Evolutionary conservation across 1,139 yeast genomes (phyloP).

Genomic region (Yamadazyma triangularis): DNA sequence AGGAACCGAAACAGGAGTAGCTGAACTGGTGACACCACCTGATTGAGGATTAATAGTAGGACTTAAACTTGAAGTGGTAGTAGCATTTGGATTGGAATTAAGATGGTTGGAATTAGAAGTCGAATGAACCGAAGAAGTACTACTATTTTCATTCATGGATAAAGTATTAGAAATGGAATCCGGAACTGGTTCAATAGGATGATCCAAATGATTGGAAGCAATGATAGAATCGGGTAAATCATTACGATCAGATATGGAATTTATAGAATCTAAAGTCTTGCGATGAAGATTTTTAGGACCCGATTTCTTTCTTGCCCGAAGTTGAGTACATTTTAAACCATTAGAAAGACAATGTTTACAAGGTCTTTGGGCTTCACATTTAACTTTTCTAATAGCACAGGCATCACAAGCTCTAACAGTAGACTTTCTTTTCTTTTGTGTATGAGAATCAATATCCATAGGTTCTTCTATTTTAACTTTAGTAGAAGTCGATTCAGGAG

Average conservation of each 20-base stretch:
- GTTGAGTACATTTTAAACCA: conserved; percentile 32
- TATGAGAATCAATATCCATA: conserved; percentile 5
- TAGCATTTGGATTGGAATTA: conserved; percentile 1
- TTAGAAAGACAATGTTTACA: conserved; percentile 37
- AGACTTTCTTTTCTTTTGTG: conserved; percentile 19
- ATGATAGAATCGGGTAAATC: conserved; percentile 7
- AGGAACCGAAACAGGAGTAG: neutral
- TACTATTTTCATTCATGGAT: conserved; percentile 1
- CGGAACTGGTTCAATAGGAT: conserved; percentile 15
- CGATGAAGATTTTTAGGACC: conserved; percentile 40
- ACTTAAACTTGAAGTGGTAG: too few species aligned
- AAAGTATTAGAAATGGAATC: conserved; percentile 7
- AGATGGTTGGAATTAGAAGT: neutral
- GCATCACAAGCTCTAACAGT: conserved; percentile 40
- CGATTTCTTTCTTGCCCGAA: conserved; percentile 35
- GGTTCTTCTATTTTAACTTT: conserved; percentile 3
- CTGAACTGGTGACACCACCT: neutral
- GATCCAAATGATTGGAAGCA: conserved; percentile 12
- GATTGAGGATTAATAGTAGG: too few species aligned
- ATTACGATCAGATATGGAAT: conserved; percentile 15
- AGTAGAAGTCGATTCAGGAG: too few species aligned
- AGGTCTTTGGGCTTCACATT: conserved; percentile 37
- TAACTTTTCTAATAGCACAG: conserved; percentile 40
- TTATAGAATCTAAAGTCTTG: conserved; percentile 35
- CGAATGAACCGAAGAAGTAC: neutral